phyloP scores from a whole-genome alignment of 2,329 filamentous ascomycete genomes.

The Colletotrichum tropicicola region DNA sequence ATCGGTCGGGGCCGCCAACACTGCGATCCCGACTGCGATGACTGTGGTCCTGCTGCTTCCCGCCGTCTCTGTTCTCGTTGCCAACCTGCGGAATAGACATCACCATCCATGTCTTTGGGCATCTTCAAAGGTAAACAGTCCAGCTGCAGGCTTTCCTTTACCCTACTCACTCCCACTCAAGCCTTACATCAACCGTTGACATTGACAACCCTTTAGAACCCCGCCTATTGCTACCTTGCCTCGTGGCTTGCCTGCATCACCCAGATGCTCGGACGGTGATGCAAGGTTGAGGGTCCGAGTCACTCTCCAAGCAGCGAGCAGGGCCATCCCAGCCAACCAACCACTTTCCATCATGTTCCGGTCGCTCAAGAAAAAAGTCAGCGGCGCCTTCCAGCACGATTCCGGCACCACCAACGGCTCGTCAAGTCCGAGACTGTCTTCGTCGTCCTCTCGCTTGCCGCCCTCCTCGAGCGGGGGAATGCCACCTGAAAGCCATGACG shows the following conservation, averaged over 20 bases:
- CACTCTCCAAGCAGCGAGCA: slow-evolving; percentile 12
- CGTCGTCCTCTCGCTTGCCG: background rate
- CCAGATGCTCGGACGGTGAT: slow-evolving; percentile 15
- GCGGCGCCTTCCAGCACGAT: slow-evolving; percentile 29
- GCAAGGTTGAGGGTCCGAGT: slow-evolving; percentile 21
- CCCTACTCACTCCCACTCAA: background rate
- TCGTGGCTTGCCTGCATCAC: slow-evolving; percentile 7
- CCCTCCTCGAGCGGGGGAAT: background rate
- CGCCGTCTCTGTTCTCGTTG: too few relatives aligned
- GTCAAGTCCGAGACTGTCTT: background rate
- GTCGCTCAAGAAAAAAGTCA: slow-evolving; percentile 35
- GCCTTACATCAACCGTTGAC: background rate
- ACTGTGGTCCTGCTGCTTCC: too few relatives aligned
- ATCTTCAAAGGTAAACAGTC: too few relatives aligned
- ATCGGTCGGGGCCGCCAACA: too few relatives aligned
- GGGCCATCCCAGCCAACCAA: slow-evolving; percentile 2
- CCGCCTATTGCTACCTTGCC: background rate
- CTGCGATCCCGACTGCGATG: too few relatives aligned
- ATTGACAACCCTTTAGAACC: background rate
- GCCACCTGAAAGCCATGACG: background rate
- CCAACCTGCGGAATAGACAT: too few relatives aligned
- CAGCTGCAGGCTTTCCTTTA: too few relatives aligned
- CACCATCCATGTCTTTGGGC: too few relatives aligned
- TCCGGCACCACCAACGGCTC: background rate
- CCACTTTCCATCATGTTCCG: slow-evolving; percentile 33